Percentiles rank a stretch among this genome's conserved stretches.
Conservation (phyloP, 2,329 filamentous ascomycete species). For the Penicillium sp. region DNA sequence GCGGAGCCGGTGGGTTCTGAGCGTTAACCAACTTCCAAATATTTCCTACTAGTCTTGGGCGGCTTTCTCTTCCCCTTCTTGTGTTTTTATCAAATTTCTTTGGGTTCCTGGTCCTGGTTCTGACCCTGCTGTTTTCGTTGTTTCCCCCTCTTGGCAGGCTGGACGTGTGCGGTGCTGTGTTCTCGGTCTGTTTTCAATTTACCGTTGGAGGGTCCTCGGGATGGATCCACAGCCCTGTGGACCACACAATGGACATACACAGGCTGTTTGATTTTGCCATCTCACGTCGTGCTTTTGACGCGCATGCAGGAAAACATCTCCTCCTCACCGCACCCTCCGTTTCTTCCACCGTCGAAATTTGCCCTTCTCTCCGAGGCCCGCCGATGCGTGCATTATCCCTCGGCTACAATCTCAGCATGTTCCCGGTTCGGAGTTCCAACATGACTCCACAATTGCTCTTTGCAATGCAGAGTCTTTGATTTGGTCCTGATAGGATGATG, state of each 20-base stretch:
- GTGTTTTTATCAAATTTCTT: slow-evolving; percentile 14
- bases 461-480: neutral
- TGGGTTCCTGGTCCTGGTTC: neutral
- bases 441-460: neutral
- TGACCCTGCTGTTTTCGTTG: slow-evolving; percentile 7
- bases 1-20: slow-evolving; percentile 29
- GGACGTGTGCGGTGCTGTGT: slow-evolving; percentile 4
- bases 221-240: slow-evolving; percentile 7
- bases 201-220: slow-evolving; percentile 2
- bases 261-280: slow-evolving; percentile 1
- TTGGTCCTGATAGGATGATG: neutral
- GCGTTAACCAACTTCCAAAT: slow-evolving; percentile 23
- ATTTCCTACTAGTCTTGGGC: slow-evolving; percentile 25
- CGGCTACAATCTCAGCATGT: neutral
- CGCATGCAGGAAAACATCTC: slow-evolving; percentile 1
- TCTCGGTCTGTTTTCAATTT: slow-evolving; percentile 9
- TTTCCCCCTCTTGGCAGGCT: too few species aligned
- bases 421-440: neutral
- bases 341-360: neutral
- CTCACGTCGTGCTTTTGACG: slow-evolving; percentile 3
- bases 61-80: slow-evolving; percentile 20
- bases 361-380: neutral
- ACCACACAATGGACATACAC: slow-evolving; percentile 1
- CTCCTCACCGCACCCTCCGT: slow-evolving; percentile 7
- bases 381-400: slow-evolving; percentile 2